Evolutionary conservation across 1,139 yeast species (phyloP), one percentile per base, ranked within the genome.

Genomic region (Sugiyamaella paludigena): DNA sequence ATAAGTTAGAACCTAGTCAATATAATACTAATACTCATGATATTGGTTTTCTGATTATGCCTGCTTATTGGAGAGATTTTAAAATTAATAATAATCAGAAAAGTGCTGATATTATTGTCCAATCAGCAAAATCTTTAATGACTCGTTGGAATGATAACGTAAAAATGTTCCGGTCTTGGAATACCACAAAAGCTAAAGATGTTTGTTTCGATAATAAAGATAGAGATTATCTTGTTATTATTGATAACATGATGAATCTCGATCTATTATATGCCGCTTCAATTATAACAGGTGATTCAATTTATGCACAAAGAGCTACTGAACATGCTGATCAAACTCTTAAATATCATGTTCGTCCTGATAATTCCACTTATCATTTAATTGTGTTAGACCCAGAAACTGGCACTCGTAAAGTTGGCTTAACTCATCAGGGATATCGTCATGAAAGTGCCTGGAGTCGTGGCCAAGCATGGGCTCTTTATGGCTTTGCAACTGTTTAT

Each of bases 221-320:
- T 4, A 52, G 49, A 28, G 67, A 65, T 40, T 64, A 53, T 40
- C 44, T 65, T 40, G 69, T 65, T 12, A 65, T 65, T 34, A 63
- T 65, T 30, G 69, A 65, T 48, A 65, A 65, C 51, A 64, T 65
- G 69, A 63, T 67, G 58, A 65, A 65, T 45, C 56, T 65, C 43
- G 61, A 59, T 39, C 51, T 65, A 54, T 57, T 65, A 16, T 65
- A 63, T 50, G 60, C 57, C 37, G 67, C 63, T 11, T 58, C 69
- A 1, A 42, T 51, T 26, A 49, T 56, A 28, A 62, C 68, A 2
- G 68, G 69, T 27, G 66, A 65, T 45, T 44, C 55, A 15, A 48
- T 51, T 12, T 57, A 61, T 15, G 58, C 68, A 5, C 54, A 61
- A 2, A 58, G 63, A 40, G 69, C 69, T 7, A 64, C 65, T 1